These are phyloP conservation scores for Carex kokanica DNA, from an alignment of 176 grass and related monocot genomes.

Conservation along the genomic window DNA sequence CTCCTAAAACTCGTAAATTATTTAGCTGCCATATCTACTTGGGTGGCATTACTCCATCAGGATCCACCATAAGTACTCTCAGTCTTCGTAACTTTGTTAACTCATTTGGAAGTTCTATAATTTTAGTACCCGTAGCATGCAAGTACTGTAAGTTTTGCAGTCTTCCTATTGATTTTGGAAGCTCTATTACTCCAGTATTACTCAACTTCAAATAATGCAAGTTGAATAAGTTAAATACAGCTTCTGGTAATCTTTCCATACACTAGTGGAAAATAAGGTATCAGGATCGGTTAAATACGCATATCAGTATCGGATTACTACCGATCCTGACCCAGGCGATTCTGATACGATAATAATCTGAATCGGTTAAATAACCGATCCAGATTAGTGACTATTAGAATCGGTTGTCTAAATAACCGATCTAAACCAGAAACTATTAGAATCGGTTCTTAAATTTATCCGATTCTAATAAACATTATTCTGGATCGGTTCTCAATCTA, in stretches of 20 bases:
- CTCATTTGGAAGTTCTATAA: not conserved
- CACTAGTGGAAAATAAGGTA: too few species aligned
- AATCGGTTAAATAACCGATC: too few species aligned
- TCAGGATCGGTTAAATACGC: too few species aligned
- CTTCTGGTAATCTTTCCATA: constrained; percentile 21
- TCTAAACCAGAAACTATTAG: too few species aligned
- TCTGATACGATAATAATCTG: too few species aligned
- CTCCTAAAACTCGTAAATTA: not conserved
- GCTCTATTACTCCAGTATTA: constrained; percentile 12
- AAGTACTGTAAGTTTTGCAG: not conserved
- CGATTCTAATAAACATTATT: too few species aligned
- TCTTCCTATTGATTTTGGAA: constrained; percentile 27
- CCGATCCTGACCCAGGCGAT: too few species aligned
- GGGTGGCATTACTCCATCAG: not conserved
- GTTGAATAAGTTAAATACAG: constrained; percentile 32
- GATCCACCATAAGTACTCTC: not conserved
- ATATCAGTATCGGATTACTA: too few species aligned
- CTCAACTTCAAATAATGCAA: constrained; percentile 29
- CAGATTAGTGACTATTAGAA: too few species aligned
- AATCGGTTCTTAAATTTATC: too few species aligned
- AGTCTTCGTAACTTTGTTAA: not conserved
- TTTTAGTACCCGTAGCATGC: not conserved
- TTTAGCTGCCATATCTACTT: not conserved
- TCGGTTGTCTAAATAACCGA: too few species aligned
- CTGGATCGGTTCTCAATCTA: too few species aligned